A percentile compares a stretch with the other conserved stretches of the same genome.
phyloP scores from a whole-genome alignment of 441 rosid species.

The Corymbia calophylla region DNA sequence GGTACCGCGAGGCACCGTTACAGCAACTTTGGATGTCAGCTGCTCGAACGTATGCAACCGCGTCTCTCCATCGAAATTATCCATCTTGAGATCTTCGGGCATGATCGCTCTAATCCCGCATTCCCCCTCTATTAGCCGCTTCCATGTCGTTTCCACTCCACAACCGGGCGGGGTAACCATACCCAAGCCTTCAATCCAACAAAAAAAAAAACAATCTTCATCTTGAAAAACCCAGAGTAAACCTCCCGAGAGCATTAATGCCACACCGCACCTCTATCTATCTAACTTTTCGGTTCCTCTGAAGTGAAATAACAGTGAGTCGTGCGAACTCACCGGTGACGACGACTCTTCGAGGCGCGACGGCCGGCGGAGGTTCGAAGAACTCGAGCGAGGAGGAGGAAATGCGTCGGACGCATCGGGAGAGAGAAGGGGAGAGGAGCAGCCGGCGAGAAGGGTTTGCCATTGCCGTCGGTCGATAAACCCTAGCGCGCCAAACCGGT shows the following conservation, averaged over 20 bases:
- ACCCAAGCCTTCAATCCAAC: slow-evolving; percentile 43
- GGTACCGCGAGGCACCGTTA: slow-evolving; percentile 62
- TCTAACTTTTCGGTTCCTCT: neutral
- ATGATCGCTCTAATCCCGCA: slow-evolving; percentile 67
- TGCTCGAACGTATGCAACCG: slow-evolving; percentile 55
- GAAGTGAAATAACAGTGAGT: neutral
- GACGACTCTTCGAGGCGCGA: slow-evolving; percentile 64
- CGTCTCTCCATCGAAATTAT: slow-evolving; percentile 53
- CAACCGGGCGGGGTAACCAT: slow-evolving; percentile 80
- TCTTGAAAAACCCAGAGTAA: neutral
- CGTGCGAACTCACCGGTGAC: slow-evolving; percentile 52
- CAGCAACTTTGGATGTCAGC: slow-evolving; percentile 81
- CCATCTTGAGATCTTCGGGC: slow-evolving; percentile 68
- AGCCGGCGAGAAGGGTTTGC: slow-evolving; percentile 14
- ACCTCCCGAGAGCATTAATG: neutral
- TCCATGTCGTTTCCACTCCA: slow-evolving; percentile 82
- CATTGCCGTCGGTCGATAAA: neutral
- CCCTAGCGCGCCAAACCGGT: neutral
- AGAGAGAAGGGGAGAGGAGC: slow-evolving; percentile 7
- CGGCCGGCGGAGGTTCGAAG: slow-evolving; percentile 29
- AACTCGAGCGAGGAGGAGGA: slow-evolving; percentile 19
- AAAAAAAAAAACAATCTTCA: neutral
- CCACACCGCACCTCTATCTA: neutral
- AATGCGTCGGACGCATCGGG: slow-evolving; percentile 21
- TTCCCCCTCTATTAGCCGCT: slow-evolving; percentile 52